Evolutionary conservation across 768 basidiomycete species (phyloP).

Genomic region (Leccinellum albellum): DNA sequence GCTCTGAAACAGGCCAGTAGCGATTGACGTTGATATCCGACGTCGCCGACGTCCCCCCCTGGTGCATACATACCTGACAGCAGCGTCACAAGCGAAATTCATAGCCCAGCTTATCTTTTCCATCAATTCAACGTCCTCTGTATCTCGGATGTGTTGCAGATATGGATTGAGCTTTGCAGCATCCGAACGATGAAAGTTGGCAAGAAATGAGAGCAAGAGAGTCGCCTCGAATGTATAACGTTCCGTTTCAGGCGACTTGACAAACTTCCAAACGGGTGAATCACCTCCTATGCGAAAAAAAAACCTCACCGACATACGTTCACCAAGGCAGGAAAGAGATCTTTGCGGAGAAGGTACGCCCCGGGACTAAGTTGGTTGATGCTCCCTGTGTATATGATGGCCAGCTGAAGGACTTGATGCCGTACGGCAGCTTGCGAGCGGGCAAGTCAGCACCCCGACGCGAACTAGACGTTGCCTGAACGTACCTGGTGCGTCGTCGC

Average conservation of each 20-base stretch:
- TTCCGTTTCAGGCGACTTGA: constrained; percentile 52
- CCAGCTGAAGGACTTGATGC: constrained; percentile 55
- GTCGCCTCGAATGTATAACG: constrained; percentile 57
- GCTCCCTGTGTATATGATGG: constrained; percentile 55
- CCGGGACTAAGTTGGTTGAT: constrained; percentile 64
- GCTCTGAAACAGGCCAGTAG: constrained; percentile 34
- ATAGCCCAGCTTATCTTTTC: constrained; percentile 54
- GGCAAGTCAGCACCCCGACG: background rate
- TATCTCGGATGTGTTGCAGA: constrained; percentile 48
- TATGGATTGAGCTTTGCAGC: constrained; percentile 68
- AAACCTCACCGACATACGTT: constrained; percentile 35
- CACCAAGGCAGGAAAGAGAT: constrained; percentile 55
- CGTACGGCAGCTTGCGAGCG: constrained; percentile 39
- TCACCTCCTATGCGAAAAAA: background rate
- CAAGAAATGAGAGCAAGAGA: constrained; percentile 57
- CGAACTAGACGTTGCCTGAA: background rate
- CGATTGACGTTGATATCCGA: background rate
- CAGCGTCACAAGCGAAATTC: constrained; percentile 47
- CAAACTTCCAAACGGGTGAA: constrained; percentile 38
- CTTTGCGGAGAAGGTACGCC: constrained; percentile 63
- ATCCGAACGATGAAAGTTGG: constrained; percentile 71
- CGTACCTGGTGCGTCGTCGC: constrained; percentile 38
- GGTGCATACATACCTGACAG: constrained; percentile 44
- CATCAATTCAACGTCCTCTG: constrained; percentile 49
- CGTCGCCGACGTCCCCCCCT: too few relatives aligned